Base-by-base conservation (phyloP, 345 rosid genomes). In the Barbarea vulgaris region DNA sequence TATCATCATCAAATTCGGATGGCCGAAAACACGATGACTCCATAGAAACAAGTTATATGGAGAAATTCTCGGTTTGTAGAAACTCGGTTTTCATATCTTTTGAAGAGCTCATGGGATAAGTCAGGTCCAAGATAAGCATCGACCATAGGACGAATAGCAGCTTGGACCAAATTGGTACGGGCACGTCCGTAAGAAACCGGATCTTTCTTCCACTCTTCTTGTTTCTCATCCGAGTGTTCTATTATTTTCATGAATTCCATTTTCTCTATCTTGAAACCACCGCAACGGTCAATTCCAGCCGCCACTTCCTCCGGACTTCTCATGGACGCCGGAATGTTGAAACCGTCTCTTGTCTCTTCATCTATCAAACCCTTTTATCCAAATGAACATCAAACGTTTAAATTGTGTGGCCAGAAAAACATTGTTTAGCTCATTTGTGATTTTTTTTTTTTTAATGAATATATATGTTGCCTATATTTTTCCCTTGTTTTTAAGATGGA, bases 311-410 rank as follows among this genome's bases (percentile, higher is more conserved):
- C 85, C 25, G 67, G 72, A 80, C 84, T 85, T 70, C 91, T 83
- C 91, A 87, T 85, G 76, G 85, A 87, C 34, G 87, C 84, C 14
- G 87, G 91, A 51, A 87, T 83, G 69, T 87, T 85, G 81, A 87
- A 87, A 46, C 81, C 79, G 21, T 87, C 91, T 74, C 88, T 80
- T 15, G 84, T 79, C 46, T 83, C 85, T 64, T 83, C 87, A 46
- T 82, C 88, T 56, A 87, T 80, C 73, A 87, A 73, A 18, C 84
- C 83, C 88, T 86, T 74, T 47, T 77, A 31, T 65, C 63, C 62
- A 70, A 15, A 77, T 7, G 21, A 46, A 25, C 33, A 65, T 15
- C 1, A 44, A 46, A n/a, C 21, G 24, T 57, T 60, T 50, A 12
- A 7, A 7, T 7, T 25, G 7, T 12, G 15, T 39, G 44, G 18